Evolutionary conservation across 2,329 filamentous ascomycete genomes (phyloP), one percentile per base, ranked within the genome.

Genomic region (Trichoderma oligosporum): DNA sequence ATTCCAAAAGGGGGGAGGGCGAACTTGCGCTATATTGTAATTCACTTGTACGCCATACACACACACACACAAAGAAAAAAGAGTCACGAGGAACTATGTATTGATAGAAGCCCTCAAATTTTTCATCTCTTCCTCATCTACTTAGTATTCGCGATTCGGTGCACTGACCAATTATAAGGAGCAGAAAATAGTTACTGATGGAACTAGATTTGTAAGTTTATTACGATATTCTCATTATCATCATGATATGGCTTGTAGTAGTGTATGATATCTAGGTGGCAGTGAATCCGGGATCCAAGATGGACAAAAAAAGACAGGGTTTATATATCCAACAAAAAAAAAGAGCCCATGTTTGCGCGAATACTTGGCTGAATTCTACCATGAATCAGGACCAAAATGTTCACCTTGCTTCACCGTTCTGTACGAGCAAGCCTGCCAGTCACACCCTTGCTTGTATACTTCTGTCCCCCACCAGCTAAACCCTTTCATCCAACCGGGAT

Each of bases 391-490:
- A 0, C 87, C 87, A 70, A 91, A 91, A 58, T 75, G 80, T 22
- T 79, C 78, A 0, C 87, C 87, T 12, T 84, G 80, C 0, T 78
- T 74, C 4, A 94, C 79, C 0, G 72, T 78, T 56, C 78, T 82
- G 67, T 87, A 93, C 1, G 88, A 73, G 69, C 89, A 94, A 41
- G 88, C 89, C 68, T 85, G 79, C 89, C 89, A 94, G 74, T 94
- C 89, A 70, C 89, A 94, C 18, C 90, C 89, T 70, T 85, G 79
- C 71, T 91, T 92, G 69, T 91, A 91, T 4, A 93, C 81, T 67
- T 94, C 88, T 0, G 91, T 95, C 0, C 91, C 91, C 91, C 90
- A 95, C 91, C 90, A 95, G 57, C 78, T 83, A 67, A 94, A 91
- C 25, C 79, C 78, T 36, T 83, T 80, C 76, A 87, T 87, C 77